These are phyloP conservation scores for Didymella pinodella DNA, from an alignment of 2,329 filamentous ascomycete species.

Conservation along the genomic window DNA sequence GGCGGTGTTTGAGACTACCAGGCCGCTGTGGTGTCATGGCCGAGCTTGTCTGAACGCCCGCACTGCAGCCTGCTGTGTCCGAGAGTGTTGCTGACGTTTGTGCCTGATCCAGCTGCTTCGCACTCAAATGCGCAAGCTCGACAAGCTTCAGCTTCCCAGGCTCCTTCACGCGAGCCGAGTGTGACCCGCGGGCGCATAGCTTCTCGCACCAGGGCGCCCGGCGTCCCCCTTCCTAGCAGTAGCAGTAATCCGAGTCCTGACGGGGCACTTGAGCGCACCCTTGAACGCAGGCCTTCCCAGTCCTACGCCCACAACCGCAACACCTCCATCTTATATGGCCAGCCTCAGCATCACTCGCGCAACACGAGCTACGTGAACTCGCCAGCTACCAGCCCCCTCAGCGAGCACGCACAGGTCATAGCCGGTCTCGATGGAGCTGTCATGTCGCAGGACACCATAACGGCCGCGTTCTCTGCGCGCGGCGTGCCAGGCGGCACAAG, in stretches of 20 bases:
- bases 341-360: constrained; percentile 78
- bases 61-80: constrained; percentile 23
- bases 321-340: constrained; percentile 93
- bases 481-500: constrained; percentile 30
- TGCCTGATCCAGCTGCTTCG: constrained; percentile 48
- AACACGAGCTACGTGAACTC: constrained; percentile 87
- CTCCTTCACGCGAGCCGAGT: constrained; percentile 54
- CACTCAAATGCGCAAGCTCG: constrained; percentile 51
- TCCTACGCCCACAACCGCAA: constrained; percentile 89
- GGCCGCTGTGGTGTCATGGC: constrained; percentile 29
- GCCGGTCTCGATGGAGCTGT: constrained; percentile 51
- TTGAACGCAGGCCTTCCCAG: constrained; percentile 57
- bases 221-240: constrained; percentile 41
- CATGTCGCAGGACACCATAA: constrained; percentile 52
- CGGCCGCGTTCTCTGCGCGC: constrained; percentile 47
- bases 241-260: constrained; percentile 50
- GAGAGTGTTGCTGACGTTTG: constrained; percentile 41
- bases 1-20: constrained; percentile 27
- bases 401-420: constrained; percentile 80
- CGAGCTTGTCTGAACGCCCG: constrained; percentile 34
- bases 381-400: constrained; percentile 79
- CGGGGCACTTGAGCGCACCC: constrained; percentile 55
- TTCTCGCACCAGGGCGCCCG: constrained; percentile 56
- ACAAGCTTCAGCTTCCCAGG: constrained; percentile 43
- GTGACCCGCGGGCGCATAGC: constrained; percentile 56